These are phyloP conservation scores for Trypanosoma mega DNA, from an alignment of 208 protist genomes.

Conservation along the genomic window DNA sequence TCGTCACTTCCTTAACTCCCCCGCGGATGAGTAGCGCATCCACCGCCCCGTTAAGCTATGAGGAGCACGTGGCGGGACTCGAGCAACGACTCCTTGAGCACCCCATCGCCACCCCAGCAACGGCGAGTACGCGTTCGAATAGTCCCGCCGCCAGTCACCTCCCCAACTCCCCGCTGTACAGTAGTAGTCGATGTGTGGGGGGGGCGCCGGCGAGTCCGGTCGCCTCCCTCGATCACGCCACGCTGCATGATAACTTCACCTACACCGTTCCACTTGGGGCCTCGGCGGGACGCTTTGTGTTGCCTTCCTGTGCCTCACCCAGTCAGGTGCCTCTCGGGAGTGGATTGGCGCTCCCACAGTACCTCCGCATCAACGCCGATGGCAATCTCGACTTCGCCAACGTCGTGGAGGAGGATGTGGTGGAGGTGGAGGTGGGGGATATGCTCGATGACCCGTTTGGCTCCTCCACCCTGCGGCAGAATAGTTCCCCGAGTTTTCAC, in stretches of 20 bases:
- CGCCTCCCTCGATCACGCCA: slow-evolving; percentile 55
- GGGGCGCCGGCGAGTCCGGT: slow-evolving; percentile 28
- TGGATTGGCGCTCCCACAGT: slow-evolving; percentile 56
- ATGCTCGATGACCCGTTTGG: slow-evolving; percentile 26
- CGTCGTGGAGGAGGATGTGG: slow-evolving; percentile 56
- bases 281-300: slow-evolving; percentile 74
- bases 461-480: background rate
- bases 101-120: too few species aligned
- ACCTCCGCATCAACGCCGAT: slow-evolving; percentile 78
- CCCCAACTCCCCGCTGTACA: background rate
- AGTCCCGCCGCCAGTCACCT: too few species aligned
- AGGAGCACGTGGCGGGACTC: too few species aligned
- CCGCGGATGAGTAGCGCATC: too few species aligned
- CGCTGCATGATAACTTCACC: slow-evolving; percentile 78
- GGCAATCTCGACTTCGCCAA: slow-evolving; percentile 77
- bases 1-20: too few species aligned
- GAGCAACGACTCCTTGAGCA: too few species aligned
- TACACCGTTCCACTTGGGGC: slow-evolving; percentile 57
- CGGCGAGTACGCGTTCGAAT: too few species aligned
- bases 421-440: slow-evolving; percentile 34
- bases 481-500: slow-evolving; percentile 9
- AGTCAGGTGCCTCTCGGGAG: slow-evolving; percentile 5
- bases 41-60: too few species aligned
- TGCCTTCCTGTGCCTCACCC: slow-evolving; percentile 42
- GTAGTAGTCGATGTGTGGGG: background rate